phyloP scores from a whole-genome alignment of 1,139 yeast species.

The Scheffersomyces cryptocercus region DNA sequence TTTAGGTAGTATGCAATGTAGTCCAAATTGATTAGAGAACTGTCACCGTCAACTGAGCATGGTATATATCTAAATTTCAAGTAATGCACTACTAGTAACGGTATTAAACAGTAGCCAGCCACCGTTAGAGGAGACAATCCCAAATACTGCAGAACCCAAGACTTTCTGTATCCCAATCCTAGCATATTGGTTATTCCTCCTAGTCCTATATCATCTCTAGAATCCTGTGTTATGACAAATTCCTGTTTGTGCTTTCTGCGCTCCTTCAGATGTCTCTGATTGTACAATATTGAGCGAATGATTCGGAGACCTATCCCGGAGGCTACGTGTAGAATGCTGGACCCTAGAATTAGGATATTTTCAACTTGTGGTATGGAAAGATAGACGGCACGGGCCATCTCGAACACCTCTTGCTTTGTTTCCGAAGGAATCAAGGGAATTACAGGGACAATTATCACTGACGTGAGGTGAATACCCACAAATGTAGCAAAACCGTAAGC shows the following conservation, averaged over 20 bases:
- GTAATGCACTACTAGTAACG: slow-evolving; percentile 50
- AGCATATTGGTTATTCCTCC: slow-evolving; percentile 58
- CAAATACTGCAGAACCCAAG: slow-evolving; percentile 39
- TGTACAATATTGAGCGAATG: slow-evolving; percentile 13
- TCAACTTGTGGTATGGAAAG: slow-evolving; percentile 54
- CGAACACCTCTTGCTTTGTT: slow-evolving; percentile 56
- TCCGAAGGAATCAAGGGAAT: slow-evolving; percentile 36
- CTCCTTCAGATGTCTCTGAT: slow-evolving; percentile 4
- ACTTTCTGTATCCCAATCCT: slow-evolving; percentile 54
- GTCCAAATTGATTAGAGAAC: slow-evolving; percentile 55
- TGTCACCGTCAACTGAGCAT: slow-evolving; percentile 59
- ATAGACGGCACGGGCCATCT: slow-evolving; percentile 63
- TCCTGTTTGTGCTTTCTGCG: slow-evolving; percentile 3
- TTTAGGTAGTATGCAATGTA: slow-evolving; percentile 50
- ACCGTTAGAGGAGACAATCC: slow-evolving; percentile 51
- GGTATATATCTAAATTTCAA: slow-evolving; percentile 54
- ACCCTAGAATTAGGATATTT: slow-evolving; percentile 45
- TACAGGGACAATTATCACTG: slow-evolving; percentile 59
- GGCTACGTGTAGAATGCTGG: slow-evolving; percentile 50
- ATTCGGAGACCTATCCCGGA: slow-evolving; percentile 55
- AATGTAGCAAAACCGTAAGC: slow-evolving; percentile 61
- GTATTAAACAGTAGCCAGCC: slow-evolving; percentile 58
- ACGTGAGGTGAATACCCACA: slow-evolving; percentile 56
- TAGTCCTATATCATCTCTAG: slow-evolving; percentile 53
- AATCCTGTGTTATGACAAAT: slow-evolving; percentile 23